Base-by-base conservation (phyloP, 306 rosid genomes). In the Cucurbita moschata region DNA sequence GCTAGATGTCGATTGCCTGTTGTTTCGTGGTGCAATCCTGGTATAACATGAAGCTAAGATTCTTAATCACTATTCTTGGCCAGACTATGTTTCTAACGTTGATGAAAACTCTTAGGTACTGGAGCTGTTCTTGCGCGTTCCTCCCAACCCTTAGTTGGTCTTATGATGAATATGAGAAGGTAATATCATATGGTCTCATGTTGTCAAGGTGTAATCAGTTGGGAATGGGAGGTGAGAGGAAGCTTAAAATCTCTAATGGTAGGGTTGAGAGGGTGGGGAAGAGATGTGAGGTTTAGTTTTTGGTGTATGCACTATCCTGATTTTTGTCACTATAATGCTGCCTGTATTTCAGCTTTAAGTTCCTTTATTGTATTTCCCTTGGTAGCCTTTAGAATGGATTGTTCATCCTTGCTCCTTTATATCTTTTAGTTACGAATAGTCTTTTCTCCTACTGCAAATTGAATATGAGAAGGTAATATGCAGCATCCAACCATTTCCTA, bases 121-220 rank as follows among this genome's bases (percentile, higher is more conserved):
- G 99, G 99, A 83, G 99, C 97, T 52, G 99, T 88, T 62, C 96
- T 94, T 85, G 97, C 99, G 75, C 97, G 97, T 72, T 94, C 99
- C 75, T 88, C 99, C 80, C 99, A 94, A 81, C 99, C 99, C 60
- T 77, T 91, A 75, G 97, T 91, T 84, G 99, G 99, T 77, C 82
- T 94, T 79, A 89, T 94, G 99, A 89, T 86, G 95, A 94, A 89
- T 82, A 85, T 88, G 92, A 89, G 97, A 87, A 94, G 99, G 99
- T 94, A 91, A 86, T 79, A 50, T 46, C 71, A 64, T 64, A n/a
- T 64, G 52, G 16, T 64, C 51, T n/a, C 2, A 30, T 30, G 35
- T 30, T 30, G 35, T 30, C 35, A 30, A 30, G n/a, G 71, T 35
- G 71, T 40, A 18, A 64, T n/a, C 71, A 13, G 42, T 64, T 18